Conservation (phyloP, 768 basidiomycete species). For the Hemileccinum rubropunctum region DNA sequence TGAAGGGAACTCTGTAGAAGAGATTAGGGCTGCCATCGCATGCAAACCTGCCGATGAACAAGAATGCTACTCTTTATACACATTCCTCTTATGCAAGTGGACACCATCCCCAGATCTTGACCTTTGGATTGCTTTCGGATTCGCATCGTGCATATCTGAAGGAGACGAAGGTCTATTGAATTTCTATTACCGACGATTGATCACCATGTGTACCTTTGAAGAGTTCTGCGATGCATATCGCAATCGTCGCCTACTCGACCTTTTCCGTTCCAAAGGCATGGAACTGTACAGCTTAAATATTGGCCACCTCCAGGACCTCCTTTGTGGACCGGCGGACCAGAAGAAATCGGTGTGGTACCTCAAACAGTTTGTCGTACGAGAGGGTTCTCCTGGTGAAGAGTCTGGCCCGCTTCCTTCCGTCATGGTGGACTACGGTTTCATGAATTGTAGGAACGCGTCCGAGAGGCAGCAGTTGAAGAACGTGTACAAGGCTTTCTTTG, state of each 20-base stretch:
- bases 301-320: not conserved
- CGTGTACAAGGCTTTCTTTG: constrained; percentile 34
- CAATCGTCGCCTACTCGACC: not conserved
- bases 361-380: constrained; percentile 1
- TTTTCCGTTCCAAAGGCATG: constrained; percentile 4
- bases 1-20: not conserved
- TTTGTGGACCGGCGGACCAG: not conserved
- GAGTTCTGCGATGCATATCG: constrained; percentile 9
- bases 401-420: not conserved
- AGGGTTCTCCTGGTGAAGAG: not conserved
- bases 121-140: constrained; percentile 19
- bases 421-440: constrained; percentile 13
- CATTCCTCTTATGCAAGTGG: not conserved
- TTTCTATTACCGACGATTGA: not conserved
- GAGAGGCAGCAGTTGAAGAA: constrained; percentile 25
- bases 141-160: constrained; percentile 13
- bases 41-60: not conserved
- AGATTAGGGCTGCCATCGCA: not conserved
- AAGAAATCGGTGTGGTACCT: constrained; percentile 14
- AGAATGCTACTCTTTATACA: constrained; percentile 1
- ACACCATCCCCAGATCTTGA: not conserved
- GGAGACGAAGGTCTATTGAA: constrained; percentile 2
- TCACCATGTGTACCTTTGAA: constrained; percentile 9
- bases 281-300: not conserved
- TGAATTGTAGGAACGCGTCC: constrained; percentile 7